Evolutionary conservation across 495 filamentous ascomycete species (phyloP).

Genomic region (Cercophora sp.): DNA sequence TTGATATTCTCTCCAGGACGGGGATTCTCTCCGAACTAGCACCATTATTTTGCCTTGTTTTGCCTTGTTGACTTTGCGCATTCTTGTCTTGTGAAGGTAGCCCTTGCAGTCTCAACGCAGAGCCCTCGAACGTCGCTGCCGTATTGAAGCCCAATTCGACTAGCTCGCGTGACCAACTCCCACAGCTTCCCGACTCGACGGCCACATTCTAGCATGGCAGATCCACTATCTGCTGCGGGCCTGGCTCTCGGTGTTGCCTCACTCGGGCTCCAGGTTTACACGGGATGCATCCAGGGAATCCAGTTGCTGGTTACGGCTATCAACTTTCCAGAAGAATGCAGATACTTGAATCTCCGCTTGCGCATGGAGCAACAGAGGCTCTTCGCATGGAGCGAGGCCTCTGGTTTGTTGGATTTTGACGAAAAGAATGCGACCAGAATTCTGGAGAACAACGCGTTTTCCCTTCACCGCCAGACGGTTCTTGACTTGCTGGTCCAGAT

Average conservation of each 20-base stretch:
- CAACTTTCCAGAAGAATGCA: conserved; percentile 39
- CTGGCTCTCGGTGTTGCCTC: conserved; percentile 40
- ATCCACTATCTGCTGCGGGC: conserved; percentile 37
- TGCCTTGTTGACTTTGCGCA: not conserved
- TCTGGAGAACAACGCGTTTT: conserved; percentile 40
- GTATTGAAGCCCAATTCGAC: too few species aligned
- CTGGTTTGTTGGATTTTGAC: conserved; percentile 38
- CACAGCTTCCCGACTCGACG: too few species aligned
- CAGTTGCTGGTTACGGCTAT: conserved; percentile 41
- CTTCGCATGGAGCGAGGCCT: conserved; percentile 46
- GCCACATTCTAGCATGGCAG: conserved; percentile 24
- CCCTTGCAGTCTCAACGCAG: too few species aligned
- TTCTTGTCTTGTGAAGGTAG: too few species aligned
- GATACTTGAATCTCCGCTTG: conserved; percentile 40
- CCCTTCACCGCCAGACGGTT: conserved; percentile 41
- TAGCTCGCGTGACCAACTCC: too few species aligned
- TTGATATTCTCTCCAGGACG: not conserved
- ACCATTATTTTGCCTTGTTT: not conserved
- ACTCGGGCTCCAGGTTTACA: conserved; percentile 39
- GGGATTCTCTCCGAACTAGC: not conserved
- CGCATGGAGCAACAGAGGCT: conserved; percentile 45
- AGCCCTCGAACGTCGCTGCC: too few species aligned
- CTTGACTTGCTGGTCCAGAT: conserved; percentile 43
- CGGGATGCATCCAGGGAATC: conserved; percentile 40
- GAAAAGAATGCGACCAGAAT: conserved; percentile 29